phyloP scores from a whole-genome alignment of 2,329 filamentous ascomycete genomes.

The Sporothrix phasma region DNA sequence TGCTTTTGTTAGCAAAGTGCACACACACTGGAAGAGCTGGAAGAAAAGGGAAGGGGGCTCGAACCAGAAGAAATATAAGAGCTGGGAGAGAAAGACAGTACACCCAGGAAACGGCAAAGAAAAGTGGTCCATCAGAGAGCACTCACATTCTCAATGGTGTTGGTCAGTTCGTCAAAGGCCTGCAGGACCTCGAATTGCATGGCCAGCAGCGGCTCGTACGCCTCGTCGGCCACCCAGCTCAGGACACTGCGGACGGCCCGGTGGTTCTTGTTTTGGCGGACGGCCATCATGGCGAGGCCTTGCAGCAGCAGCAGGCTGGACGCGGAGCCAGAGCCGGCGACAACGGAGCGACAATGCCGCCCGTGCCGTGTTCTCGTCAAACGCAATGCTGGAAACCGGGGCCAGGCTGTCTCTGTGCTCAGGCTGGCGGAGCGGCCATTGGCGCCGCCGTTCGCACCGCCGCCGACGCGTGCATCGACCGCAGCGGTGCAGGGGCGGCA shows the following conservation, averaged over 20 bases:
- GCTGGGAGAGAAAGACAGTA: neutral
- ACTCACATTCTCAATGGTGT: constrained; percentile 46
- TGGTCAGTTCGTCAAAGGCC: constrained; percentile 71
- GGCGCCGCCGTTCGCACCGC: neutral
- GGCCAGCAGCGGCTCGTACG: constrained; percentile 59
- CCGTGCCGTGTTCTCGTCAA: constrained; percentile 39
- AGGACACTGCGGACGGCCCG: constrained; percentile 63
- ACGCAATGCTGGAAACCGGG: neutral
- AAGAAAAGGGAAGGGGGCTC: neutral
- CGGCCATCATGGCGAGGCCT: constrained; percentile 68
- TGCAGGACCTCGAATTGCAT: constrained; percentile 77
- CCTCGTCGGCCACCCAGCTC: constrained; percentile 69
- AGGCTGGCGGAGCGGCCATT: constrained; percentile 7
- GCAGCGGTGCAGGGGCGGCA: constrained; percentile 54
- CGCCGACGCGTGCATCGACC: neutral
- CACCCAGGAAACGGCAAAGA: neutral
- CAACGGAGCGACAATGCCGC: constrained; percentile 76
- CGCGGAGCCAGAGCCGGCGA: constrained; percentile 54
- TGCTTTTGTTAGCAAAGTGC: constrained; percentile 6
- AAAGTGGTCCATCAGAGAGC: too few relatives aligned
- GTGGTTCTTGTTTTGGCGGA: constrained; percentile 72
- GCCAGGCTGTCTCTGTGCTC: constrained; percentile 8
- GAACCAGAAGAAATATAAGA: neutral
- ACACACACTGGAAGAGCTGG: neutral
- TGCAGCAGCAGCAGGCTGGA: constrained; percentile 48